Percentiles rank a stretch among this genome's conserved stretches.
These are phyloP conservation scores for Fraxinus latifolia DNA, from an alignment of 305 asterid genomes.

Conservation along the genomic window DNA sequence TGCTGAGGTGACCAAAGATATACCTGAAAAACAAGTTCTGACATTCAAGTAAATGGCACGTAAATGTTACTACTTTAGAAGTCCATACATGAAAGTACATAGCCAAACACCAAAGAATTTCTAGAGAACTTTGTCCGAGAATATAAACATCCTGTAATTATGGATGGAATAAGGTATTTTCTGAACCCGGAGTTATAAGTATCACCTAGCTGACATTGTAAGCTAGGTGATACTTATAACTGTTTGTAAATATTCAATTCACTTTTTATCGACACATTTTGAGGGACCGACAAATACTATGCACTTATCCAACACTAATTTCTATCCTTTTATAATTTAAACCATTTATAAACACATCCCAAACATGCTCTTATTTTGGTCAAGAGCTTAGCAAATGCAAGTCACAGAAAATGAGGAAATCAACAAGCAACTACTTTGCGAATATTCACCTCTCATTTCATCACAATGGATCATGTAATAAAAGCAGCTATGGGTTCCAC, in stretches of 20 bases:
- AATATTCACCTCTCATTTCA: not conserved
- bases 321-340: no score
- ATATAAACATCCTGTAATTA: not conserved
- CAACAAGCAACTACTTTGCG: not conserved
- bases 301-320: no score
- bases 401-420: not conserved
- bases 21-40: slow-evolving; percentile 40
- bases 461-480: not conserved
- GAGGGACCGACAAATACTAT: no score
- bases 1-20: slow-evolving; percentile 72
- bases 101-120: not conserved
- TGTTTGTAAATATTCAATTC: no score
- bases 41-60: not conserved
- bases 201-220: not conserved
- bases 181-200: not conserved
- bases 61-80: not conserved
- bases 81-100: not conserved
- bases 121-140: not conserved
- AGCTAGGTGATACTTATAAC: no score
- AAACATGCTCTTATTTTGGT: not conserved
- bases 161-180: not conserved
- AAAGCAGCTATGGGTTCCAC: not conserved
- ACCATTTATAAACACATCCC: no score
- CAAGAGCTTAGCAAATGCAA: not conserved
- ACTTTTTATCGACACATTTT: not conserved